Evolutionary conservation across 805 yeast genomes (phyloP), one percentile per base, ranked within the genome.

Genomic region (Starmera amethionina): DNA sequence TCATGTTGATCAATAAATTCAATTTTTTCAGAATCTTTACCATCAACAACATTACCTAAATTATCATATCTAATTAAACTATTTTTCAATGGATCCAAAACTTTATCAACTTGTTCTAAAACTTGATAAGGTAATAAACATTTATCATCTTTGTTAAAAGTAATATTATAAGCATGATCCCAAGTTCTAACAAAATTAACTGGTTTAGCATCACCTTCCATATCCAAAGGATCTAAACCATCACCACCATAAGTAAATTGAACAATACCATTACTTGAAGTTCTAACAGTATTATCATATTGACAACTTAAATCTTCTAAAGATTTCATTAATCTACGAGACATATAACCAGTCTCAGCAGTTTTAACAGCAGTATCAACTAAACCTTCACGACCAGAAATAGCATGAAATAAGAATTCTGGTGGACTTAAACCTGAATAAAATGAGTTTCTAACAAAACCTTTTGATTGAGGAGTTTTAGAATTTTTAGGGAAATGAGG

Each of bases 341-440:
- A 90, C 94, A 90, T 90, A 65, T 89, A 89, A 58, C 97, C 97
- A 5, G 98, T 90, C 61, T 93, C 99, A 4, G 99, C 99, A 30
- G 99, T 93, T 63, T 93, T 93, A 42, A 93, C 99, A 16, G 99
- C 99, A 18, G 99, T 93, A 72, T 93, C 99, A 43, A 93, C 97
- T 60, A 93, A 72, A 65, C 99, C 99, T 72, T 93, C 99, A 72
- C 99, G 85, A 59, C 99, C 99, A 3, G 97, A 89, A 68, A 93
- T 93, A 46, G 99, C 97, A 62, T 93, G 99, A 75, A 94, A 93
- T 48, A 90, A 68, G 60, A 90, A 93, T 60, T 93, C 99, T 11
- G 97, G 96, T 3, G 99, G 99, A 13, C 89, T 74, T 49, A 93
- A 70, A 8, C 99, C 99, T 30, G 94, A 77, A 58, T 72, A 93